phyloP scores from a whole-genome alignment of 2,329 filamentous ascomycete genomes.

The Leptodontidium sp. region DNA sequence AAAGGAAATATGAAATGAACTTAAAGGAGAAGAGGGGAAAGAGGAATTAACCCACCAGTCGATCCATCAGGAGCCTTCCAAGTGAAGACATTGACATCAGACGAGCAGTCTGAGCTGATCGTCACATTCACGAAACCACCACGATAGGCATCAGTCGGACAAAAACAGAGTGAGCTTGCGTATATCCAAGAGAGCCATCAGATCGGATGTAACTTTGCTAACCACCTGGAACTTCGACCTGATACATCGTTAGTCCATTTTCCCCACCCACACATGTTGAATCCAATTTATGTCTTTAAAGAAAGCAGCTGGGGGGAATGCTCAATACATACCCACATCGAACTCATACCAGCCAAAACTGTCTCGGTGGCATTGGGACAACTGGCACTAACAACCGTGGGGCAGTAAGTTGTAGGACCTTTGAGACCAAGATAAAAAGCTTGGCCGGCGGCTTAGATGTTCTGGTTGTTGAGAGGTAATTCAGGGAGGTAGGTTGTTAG shows the following conservation, averaged over 20 bases:
- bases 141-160: constrained; percentile 17
- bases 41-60: not conserved
- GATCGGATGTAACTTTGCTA: constrained; percentile 66
- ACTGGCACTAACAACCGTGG: not conserved
- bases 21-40: not conserved
- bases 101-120: constrained; percentile 8
- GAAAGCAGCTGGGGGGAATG: not conserved
- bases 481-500: constrained; percentile 5
- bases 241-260: not conserved
- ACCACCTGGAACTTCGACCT: constrained; percentile 63
- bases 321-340: constrained; percentile 7
- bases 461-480: constrained; percentile 2
- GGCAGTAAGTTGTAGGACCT: constrained; percentile 15
- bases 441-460: constrained; percentile 16
- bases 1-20: not conserved
- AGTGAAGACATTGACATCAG: constrained; percentile 6
- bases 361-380: constrained; percentile 8
- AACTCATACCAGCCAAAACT: not conserved
- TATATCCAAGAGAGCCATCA: constrained; percentile 63
- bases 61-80: constrained; percentile 18
- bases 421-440: constrained; percentile 17
- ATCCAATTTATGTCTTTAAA: no score
- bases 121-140: constrained; percentile 23
- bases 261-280: not conserved
- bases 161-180: constrained; percentile 49